Conservation (phyloP, 2,329 filamentous ascomycete genomes). For the Hymenoscyphus albidus region DNA sequence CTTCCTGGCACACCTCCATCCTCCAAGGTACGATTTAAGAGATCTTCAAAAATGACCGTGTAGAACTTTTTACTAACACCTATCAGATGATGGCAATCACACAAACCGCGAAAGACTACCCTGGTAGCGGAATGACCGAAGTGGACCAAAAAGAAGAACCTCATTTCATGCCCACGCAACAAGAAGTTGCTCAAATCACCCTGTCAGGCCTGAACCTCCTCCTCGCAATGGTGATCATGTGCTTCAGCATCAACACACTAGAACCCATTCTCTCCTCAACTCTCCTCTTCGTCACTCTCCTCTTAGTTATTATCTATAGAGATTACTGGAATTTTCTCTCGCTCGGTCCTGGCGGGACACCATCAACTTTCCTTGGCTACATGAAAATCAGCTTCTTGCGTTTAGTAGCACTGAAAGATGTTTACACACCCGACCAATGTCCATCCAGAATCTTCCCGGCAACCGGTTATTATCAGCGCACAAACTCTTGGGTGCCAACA, state of each 20-base stretch:
- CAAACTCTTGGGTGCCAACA: conserved; percentile 49
- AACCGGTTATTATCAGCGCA: conserved; percentile 52
- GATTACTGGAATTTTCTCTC: conserved; percentile 74
- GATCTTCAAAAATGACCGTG: conserved; percentile 58
- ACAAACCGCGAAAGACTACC: conserved; percentile 15
- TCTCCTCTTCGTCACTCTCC: conserved; percentile 48
- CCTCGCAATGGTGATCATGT: conserved; percentile 50
- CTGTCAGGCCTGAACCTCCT: conserved; percentile 30
- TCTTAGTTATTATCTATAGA: conserved; percentile 51
- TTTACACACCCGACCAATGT: conserved; percentile 56
- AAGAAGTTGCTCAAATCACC: conserved; percentile 30
- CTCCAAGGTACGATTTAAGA: conserved; percentile 66
- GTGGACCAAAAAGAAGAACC: conserved; percentile 20
- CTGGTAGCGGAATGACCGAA: conserved; percentile 15
- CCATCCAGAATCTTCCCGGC: conserved; percentile 49
- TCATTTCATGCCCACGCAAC: conserved; percentile 26
- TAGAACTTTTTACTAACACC: conserved; percentile 48
- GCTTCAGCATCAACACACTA: conserved; percentile 50
- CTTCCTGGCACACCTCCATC: conserved; percentile 74
- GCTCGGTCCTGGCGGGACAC: conserved; percentile 77
- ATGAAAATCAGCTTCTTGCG: conserved; percentile 68
- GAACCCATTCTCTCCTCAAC: conserved; percentile 46
- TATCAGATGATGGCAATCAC: conserved; percentile 19
- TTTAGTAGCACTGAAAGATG: conserved; percentile 66
- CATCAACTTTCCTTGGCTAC: conserved; percentile 69